Evolutionary conservation across 2,329 filamentous ascomycete species (phyloP).

Genomic region (Colletotrichum sansevieriae): DNA sequence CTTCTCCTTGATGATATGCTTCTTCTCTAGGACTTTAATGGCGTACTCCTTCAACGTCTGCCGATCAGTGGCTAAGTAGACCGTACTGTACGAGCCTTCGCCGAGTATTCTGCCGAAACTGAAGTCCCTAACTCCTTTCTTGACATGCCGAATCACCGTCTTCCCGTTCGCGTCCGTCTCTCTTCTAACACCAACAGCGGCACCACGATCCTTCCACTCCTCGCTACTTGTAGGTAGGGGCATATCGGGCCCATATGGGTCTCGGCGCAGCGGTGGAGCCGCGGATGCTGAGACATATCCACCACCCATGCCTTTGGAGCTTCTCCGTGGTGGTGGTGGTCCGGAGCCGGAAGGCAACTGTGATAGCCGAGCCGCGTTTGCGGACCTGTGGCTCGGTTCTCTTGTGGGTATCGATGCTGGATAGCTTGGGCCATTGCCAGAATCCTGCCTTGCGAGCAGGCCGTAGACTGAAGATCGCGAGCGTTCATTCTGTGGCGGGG

Average conservation of each 20-base stretch:
- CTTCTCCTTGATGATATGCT: slow-evolving; percentile 99
- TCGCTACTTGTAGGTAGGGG: slow-evolving; percentile 74
- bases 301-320: slow-evolving; percentile 78
- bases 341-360: slow-evolving; percentile 65
- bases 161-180: slow-evolving; percentile 90
- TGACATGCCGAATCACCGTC: slow-evolving; percentile 84
- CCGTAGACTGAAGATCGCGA: slow-evolving; percentile 69
- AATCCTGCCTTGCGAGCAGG: slow-evolving; percentile 70
- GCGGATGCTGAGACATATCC: slow-evolving; percentile 62
- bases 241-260: slow-evolving; percentile 54
- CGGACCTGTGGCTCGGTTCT: slow-evolving; percentile 77
- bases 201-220: slow-evolving; percentile 95
- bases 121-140: slow-evolving; percentile 98
- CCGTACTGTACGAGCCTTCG: slow-evolving; percentile 98
- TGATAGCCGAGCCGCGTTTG: slow-evolving; percentile 71
- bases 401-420: slow-evolving; percentile 71
- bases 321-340: slow-evolving; percentile 79
- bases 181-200: slow-evolving; percentile 84
- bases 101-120: slow-evolving; percentile 91
- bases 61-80: slow-evolving; percentile 91
- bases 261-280: slow-evolving; percentile 56
- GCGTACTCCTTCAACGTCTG: slow-evolving; percentile 97
- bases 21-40: slow-evolving; percentile 97
- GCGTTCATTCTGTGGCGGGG: slow-evolving; percentile 69
- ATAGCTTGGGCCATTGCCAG: slow-evolving; percentile 71